Percentiles rank a stretch among this genome's conserved stretches.
These are phyloP conservation scores for Beverwykella pulmonaria DNA, from an alignment of 495 filamentous ascomycete species.

Conservation along the genomic window DNA sequence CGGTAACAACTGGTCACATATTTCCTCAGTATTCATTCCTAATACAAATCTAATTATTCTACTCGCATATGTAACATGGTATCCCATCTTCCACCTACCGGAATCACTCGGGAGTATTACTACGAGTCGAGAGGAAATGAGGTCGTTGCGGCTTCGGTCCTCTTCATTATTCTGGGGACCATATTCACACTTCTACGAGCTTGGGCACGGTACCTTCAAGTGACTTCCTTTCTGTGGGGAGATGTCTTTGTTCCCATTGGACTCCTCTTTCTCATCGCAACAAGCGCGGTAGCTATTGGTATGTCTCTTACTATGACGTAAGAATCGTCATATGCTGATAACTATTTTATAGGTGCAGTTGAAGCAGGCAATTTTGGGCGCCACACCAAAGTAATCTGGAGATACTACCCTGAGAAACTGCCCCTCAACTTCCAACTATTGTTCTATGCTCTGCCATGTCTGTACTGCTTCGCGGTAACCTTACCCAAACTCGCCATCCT, in stretches of 20 bases:
- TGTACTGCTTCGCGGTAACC: not conserved
- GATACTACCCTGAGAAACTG: not conserved
- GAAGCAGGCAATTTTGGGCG: not conserved
- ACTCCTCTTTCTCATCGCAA: not conserved
- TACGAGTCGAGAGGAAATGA: no score
- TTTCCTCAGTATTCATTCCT: no score
- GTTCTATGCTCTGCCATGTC: not conserved
- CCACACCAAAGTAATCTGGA: not conserved
- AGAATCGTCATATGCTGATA: not conserved
- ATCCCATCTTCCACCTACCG: no score
- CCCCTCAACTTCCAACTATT: not conserved
- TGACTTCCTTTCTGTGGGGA: not conserved
- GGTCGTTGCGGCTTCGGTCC: not conserved
- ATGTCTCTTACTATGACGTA: not conserved
- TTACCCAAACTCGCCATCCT: constrained; percentile 3
- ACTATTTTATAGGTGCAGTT: not conserved
- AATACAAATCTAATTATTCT: no score
- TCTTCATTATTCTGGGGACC: not conserved
- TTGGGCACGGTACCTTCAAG: not conserved
- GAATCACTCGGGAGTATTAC: no score
- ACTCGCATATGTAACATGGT: no score
- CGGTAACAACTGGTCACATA: no score
- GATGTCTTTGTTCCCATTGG: not conserved
- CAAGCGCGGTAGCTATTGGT: not conserved
- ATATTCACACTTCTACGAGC: constrained; percentile 1